Conservation (phyloP, 495 filamentous ascomycete species). For the Podospora appendiculata region DNA sequence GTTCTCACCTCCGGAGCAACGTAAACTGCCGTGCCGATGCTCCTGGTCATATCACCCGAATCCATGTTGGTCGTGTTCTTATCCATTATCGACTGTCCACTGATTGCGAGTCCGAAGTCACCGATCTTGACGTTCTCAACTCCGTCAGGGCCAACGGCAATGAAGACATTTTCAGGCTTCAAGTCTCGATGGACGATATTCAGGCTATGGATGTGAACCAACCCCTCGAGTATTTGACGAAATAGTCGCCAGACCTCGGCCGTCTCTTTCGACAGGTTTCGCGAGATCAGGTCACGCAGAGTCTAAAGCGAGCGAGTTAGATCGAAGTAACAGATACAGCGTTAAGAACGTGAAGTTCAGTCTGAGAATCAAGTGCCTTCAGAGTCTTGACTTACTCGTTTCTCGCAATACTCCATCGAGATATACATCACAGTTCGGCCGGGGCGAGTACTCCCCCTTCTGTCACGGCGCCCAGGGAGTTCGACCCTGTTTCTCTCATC, state of each 20-base stretch:
- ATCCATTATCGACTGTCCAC: conserved; percentile 60
- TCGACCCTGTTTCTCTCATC: conserved; percentile 7
- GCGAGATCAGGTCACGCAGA: conserved; percentile 79
- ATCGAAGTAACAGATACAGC: background rate
- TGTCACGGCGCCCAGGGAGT: conserved; percentile 12
- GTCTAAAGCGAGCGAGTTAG: conserved; percentile 42
- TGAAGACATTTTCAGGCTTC: conserved; percentile 98
- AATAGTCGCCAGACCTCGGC: conserved; percentile 85
- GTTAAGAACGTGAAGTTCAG: too few relatives aligned
- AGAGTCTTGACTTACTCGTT: conserved; percentile 50
- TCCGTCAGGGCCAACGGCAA: conserved; percentile 54
- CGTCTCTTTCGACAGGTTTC: conserved; percentile 60
- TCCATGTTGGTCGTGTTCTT: conserved; percentile 55
- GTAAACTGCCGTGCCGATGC: conserved; percentile 91
- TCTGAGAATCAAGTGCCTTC: background rate
- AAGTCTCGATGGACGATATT: conserved; percentile 94
- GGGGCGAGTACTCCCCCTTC: conserved; percentile 24
- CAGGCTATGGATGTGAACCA: conserved; percentile 82
- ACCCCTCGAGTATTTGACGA: conserved; percentile 82
- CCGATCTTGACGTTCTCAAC: conserved; percentile 88
- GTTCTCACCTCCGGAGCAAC: conserved; percentile 84
- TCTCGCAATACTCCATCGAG: conserved; percentile 94
- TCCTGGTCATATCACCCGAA: conserved; percentile 58
- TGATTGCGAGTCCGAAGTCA: conserved; percentile 92
- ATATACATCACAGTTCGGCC: conserved; percentile 41